Percentiles rank a stretch among this genome's conserved stretches.
phyloP scores from a whole-genome alignment of 306 rosid species.

The Begonia masoniana region DNA sequence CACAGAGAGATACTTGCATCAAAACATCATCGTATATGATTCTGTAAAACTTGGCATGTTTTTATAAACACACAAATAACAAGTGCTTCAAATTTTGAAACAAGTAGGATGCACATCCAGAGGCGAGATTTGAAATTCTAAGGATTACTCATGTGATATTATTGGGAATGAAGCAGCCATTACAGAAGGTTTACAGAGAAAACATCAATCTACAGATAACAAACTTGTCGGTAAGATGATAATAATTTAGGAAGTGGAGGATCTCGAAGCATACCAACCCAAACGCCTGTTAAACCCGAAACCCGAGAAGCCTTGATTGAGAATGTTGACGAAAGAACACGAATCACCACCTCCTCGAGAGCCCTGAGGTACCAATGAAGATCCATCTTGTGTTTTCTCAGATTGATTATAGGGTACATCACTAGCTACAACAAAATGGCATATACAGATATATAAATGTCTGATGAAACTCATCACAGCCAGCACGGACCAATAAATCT shows the following conservation, averaged over 20 bases:
- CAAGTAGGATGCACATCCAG: too few species aligned
- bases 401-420: constrained; percentile 80
- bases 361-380: constrained; percentile 86
- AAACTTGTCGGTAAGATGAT: too few species aligned
- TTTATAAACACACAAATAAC: too few species aligned
- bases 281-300: constrained; percentile 82
- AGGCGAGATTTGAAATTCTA: too few species aligned
- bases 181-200: too few species aligned
- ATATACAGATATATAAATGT: constrained; percentile 1
- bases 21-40: too few species aligned
- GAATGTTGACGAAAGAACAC: constrained; percentile 57
- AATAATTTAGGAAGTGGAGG: neutral
- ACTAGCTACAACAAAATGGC: constrained; percentile 41
- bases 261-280: constrained; percentile 46
- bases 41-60: too few species aligned
- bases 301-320: constrained; percentile 55
- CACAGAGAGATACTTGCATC: neutral
- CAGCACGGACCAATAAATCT: neutral
- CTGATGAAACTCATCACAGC: neutral
- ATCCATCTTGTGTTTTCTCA: constrained; percentile 73
- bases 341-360: constrained; percentile 73
- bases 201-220: too few species aligned
- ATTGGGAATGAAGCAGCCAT: too few species aligned
- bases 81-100: too few species aligned
- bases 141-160: too few species aligned